These are phyloP conservation scores for Claviceps humidiphila DNA, from an alignment of 2,329 filamentous ascomycete species.

Conservation along the genomic window DNA sequence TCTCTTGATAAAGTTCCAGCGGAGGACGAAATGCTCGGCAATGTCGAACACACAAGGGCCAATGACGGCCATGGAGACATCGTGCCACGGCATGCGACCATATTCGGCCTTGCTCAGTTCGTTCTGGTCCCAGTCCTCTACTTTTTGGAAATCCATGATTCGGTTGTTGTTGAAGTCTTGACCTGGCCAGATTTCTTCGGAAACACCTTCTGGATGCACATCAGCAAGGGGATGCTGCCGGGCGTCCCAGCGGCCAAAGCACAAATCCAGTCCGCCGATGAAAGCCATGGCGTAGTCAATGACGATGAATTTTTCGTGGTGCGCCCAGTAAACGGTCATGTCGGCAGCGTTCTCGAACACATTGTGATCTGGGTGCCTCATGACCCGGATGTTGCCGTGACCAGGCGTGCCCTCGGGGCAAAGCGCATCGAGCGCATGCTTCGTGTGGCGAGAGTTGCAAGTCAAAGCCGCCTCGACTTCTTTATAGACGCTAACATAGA, in stretches of 20 bases:
- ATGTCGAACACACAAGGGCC: slow-evolving; percentile 88
- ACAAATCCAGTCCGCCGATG: slow-evolving; percentile 86
- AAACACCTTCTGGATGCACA: slow-evolving; percentile 70
- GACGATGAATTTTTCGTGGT: slow-evolving; percentile 96
- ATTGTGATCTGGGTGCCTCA: slow-evolving; percentile 92
- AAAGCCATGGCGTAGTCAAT: slow-evolving; percentile 86
- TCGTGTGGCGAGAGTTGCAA: slow-evolving; percentile 88
- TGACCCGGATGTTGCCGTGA: slow-evolving; percentile 74
- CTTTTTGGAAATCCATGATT: slow-evolving; percentile 87
- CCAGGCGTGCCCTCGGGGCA: slow-evolving; percentile 74
- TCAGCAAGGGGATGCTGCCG: slow-evolving; percentile 78
- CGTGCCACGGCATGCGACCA: slow-evolving; percentile 96
- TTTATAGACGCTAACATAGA: slow-evolving; percentile 86
- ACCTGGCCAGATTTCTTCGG: slow-evolving; percentile 79
- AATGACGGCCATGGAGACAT: slow-evolving; percentile 83
- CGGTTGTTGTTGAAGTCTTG: slow-evolving; percentile 98
- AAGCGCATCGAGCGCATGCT: slow-evolving; percentile 65
- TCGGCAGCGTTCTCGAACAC: slow-evolving; percentile 86
- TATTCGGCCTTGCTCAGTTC: slow-evolving; percentile 83
- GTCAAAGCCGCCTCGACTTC: slow-evolving; percentile 72
- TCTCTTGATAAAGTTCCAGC: slow-evolving; percentile 94
- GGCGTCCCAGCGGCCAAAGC: slow-evolving; percentile 88
- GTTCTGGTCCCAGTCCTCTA: slow-evolving; percentile 85
- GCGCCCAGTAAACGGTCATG: slow-evolving; percentile 96
- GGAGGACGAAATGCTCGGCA: slow-evolving; percentile 83